Base-by-base conservation (phyloP, 208 protist species). In the Naegleria lovaniensis region DNA sequence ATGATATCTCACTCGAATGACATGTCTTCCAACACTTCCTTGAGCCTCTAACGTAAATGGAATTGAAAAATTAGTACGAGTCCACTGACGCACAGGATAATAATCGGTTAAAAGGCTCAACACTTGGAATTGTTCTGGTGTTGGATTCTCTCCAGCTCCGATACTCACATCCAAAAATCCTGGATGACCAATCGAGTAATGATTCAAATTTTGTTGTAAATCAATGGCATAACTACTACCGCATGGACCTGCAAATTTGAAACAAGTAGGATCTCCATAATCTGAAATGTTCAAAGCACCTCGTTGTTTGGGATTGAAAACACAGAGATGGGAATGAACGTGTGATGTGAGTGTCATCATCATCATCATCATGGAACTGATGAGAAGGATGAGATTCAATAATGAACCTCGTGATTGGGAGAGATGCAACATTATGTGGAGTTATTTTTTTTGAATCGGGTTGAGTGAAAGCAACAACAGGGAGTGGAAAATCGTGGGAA, bases 141-240 rank as follows among this genome's bases (percentile, higher is more conserved):
- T n/a, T 36, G n/a, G 29, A 9, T 29, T 36, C n/a, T 88, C 29
- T 33, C 52, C 29, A 36, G 25, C 7, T 11, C 25, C 85, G 39
- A 88, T 38, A 36, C 25, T 36, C 19, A 88, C n/a, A 11, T 75
- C 85, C 1, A 88, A 6, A 25, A 11, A 88, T 13, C 85, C 85
- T 1, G 85, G 29, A 67, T 88, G 16, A 75, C 85, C 85, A 75
- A 67, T 33, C 7, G 25, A 36, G n/a, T 88, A 88, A 9, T 88
- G 85, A 39, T 88, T 88, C 29, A 88, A 88, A 67, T 88, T 88
- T 67, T 88, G 85, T 67, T 88, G 85, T 0, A 58, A 11, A 13
- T 88, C 29, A 38, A 88, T 88, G 5, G 19, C 33, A 36, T 38
- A 88, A 33, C 7, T 88, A 13, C n/a, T 36, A 36, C 67, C 67